These are phyloP conservation scores for Cyberlindnera suaveolens DNA, from an alignment of 805 yeast genomes.

Conservation along the genomic window DNA sequence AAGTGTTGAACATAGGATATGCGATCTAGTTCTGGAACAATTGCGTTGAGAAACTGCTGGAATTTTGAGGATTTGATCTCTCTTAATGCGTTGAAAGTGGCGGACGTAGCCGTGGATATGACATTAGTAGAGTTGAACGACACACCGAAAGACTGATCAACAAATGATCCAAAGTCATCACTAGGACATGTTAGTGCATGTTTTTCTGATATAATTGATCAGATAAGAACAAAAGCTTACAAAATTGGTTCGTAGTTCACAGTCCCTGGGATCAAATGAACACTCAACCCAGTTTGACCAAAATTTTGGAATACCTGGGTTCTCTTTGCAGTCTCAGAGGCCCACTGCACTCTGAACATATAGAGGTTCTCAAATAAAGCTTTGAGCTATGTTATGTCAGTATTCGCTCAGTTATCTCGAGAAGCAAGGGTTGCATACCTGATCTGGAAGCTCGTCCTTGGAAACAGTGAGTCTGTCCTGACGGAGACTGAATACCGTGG, in stretches of 20 bases:
- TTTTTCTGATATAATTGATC: background rate
- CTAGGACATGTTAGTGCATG: slow-evolving; percentile 2
- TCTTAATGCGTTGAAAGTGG: slow-evolving; percentile 11
- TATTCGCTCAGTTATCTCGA: background rate
- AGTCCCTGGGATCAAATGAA: slow-evolving; percentile 15
- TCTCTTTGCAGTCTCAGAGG: slow-evolving; percentile 1
- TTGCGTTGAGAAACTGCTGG: slow-evolving; percentile 12
- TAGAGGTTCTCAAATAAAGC: slow-evolving; percentile 10
- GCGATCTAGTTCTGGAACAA: slow-evolving; percentile 13
- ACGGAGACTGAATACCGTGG: slow-evolving; percentile 13
- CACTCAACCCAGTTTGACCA: slow-evolving; percentile 14
- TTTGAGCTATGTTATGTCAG: background rate
- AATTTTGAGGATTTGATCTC: slow-evolving; percentile 14
- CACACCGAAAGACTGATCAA: slow-evolving; percentile 9
- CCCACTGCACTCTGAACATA: slow-evolving; percentile 18
- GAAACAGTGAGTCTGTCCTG: slow-evolving; percentile 17
- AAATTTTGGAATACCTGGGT: slow-evolving; percentile 15
- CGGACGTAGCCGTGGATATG: slow-evolving; percentile 20
- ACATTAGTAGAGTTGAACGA: slow-evolving; percentile 8
- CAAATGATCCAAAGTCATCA: slow-evolving; percentile 15
- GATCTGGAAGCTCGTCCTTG: slow-evolving; percentile 15
- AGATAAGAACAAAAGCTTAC: slow-evolving; percentile 2
- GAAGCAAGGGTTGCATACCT: slow-evolving; percentile 5
- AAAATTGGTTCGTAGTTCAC: slow-evolving; percentile 18
- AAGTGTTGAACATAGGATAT: slow-evolving; percentile 17